Conservation (phyloP, 176 grass and related monocot genomes). For the Tuctoria greenei region DNA sequence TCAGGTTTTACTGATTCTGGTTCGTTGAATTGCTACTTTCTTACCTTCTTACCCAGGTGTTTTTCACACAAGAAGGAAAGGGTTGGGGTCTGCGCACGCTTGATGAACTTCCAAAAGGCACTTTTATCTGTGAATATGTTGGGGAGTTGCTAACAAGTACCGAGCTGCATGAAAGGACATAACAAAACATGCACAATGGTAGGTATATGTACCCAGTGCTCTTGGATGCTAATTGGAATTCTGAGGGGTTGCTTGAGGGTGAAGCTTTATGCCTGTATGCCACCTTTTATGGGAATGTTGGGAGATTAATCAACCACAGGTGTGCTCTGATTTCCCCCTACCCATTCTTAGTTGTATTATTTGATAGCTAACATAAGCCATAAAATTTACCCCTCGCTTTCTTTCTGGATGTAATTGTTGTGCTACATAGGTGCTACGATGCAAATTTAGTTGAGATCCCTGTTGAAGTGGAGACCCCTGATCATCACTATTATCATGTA, state of each 20-base stretch:
- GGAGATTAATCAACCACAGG: slow-evolving; percentile 83
- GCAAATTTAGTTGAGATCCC: slow-evolving; percentile 73
- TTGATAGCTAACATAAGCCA: background rate
- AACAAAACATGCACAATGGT: slow-evolving; percentile 47
- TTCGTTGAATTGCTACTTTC: background rate
- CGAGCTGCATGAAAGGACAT: slow-evolving; percentile 58
- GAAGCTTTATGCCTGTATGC: slow-evolving; percentile 66
- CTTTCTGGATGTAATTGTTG: slow-evolving; percentile 21
- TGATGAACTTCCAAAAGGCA: slow-evolving; percentile 76
- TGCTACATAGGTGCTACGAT: slow-evolving; percentile 62
- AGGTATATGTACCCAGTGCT: slow-evolving; percentile 56
- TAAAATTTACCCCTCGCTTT: background rate
- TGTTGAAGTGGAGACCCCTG: slow-evolving; percentile 73
- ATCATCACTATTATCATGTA: slow-evolving; percentile 80
- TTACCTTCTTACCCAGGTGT: slow-evolving; percentile 47
- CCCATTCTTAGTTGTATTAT: background rate
- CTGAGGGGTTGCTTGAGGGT: slow-evolving; percentile 38
- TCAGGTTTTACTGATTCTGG: slow-evolving; percentile 41
- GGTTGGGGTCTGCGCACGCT: slow-evolving; percentile 68
- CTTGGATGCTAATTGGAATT: slow-evolving; percentile 69
- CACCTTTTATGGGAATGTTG: slow-evolving; percentile 73
- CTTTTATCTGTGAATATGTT: slow-evolving; percentile 78
- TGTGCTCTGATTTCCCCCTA: slow-evolving; percentile 21
- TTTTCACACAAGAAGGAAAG: slow-evolving; percentile 62
- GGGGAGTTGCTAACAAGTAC: slow-evolving; percentile 70